Percentiles rank a stretch among this genome's conserved stretches.
phyloP scores from a whole-genome alignment of 495 filamentous ascomycete genomes.

The Penicillium arizonense region DNA sequence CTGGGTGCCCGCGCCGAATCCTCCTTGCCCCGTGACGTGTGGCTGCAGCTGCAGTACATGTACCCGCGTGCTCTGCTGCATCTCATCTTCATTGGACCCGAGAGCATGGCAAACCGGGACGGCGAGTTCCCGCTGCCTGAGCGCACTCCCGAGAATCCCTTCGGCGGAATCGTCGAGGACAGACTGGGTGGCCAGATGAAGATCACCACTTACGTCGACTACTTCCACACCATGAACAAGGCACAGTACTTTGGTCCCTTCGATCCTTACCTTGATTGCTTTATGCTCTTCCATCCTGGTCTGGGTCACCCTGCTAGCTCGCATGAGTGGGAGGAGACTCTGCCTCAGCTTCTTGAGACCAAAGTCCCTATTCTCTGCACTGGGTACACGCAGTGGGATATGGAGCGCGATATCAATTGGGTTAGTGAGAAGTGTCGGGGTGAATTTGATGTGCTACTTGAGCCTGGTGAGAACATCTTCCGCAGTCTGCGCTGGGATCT shows the following conservation, averaged over 20 bases:
- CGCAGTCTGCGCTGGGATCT: slow-evolving; percentile 95
- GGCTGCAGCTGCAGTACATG: slow-evolving; percentile 86
- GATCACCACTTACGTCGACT: slow-evolving; percentile 95
- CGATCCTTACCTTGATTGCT: slow-evolving; percentile 96
- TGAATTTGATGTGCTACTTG: slow-evolving; percentile 87
- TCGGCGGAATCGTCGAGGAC: slow-evolving; percentile 88
- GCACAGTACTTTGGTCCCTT: slow-evolving; percentile 85
- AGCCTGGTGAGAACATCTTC: slow-evolving; percentile 93
- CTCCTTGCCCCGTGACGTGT: slow-evolving; percentile 88
- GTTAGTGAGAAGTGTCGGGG: slow-evolving; percentile 77
- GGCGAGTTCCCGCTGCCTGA: slow-evolving; percentile 86
- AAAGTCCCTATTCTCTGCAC: slow-evolving; percentile 93
- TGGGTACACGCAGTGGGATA: slow-evolving; percentile 92
- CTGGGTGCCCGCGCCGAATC: slow-evolving; percentile 95
- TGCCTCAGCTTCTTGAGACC: slow-evolving; percentile 87
- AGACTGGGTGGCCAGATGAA: slow-evolving; percentile 82
- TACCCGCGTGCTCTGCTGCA: slow-evolving; percentile 77
- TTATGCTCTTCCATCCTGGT: slow-evolving; percentile 94
- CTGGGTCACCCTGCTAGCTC: slow-evolving; percentile 89
- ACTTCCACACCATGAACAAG: slow-evolving; percentile 95
- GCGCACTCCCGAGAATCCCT: slow-evolving; percentile 81
- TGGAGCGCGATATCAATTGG: slow-evolving; percentile 88
- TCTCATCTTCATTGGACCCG: slow-evolving; percentile 91
- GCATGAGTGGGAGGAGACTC: slow-evolving; percentile 88
- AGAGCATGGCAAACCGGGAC: slow-evolving; percentile 89